phyloP scores from a whole-genome alignment of 805 yeast genomes.

The Myxozyma mucilagina region DNA sequence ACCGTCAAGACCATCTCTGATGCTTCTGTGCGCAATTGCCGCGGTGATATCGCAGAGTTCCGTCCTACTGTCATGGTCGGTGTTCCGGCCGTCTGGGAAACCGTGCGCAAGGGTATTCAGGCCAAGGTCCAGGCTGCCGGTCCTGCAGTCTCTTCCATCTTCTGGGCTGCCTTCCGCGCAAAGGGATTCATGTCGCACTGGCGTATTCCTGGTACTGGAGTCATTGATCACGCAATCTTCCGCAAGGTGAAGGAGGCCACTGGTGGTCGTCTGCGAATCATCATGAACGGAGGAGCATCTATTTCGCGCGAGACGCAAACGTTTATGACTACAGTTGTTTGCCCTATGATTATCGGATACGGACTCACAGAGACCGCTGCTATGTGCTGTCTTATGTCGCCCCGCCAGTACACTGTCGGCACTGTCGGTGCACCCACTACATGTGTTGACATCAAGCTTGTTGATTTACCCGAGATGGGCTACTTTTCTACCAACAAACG shows the following conservation, averaged over 20 bases:
- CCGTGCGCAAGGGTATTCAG: slow-evolving; percentile 86
- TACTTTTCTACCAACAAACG: slow-evolving; percentile 71
- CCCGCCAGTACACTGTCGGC: slow-evolving; percentile 65
- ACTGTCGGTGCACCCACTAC: slow-evolving; percentile 83
- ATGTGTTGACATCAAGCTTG: slow-evolving; percentile 79
- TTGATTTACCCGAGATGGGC: slow-evolving; percentile 89
- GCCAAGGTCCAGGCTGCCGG: slow-evolving; percentile 71
- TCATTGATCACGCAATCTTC: slow-evolving; percentile 74
- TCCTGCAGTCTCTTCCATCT: slow-evolving; percentile 66
- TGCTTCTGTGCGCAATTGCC: slow-evolving; percentile 75
- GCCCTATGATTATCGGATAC: slow-evolving; percentile 90
- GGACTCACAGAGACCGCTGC: slow-evolving; percentile 97
- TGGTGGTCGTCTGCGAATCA: slow-evolving; percentile 77
- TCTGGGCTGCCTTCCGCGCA: slow-evolving; percentile 84
- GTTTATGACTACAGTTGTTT: slow-evolving; percentile 69
- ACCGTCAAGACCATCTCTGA: slow-evolving; percentile 88
- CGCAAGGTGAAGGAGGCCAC: slow-evolving; percentile 90
- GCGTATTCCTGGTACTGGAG: slow-evolving; percentile 69
- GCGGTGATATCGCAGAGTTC: slow-evolving; percentile 83
- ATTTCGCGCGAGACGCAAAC: slow-evolving; percentile 74
- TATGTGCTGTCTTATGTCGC: slow-evolving; percentile 70
- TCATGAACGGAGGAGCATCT: slow-evolving; percentile 93
- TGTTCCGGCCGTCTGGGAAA: slow-evolving; percentile 98
- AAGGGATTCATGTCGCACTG: slow-evolving; percentile 63
- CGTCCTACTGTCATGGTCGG: slow-evolving; percentile 95